Evolutionary conservation across 1,284 basidiomycete species (phyloP).

Genomic region (Leccinum pallidistipes): DNA sequence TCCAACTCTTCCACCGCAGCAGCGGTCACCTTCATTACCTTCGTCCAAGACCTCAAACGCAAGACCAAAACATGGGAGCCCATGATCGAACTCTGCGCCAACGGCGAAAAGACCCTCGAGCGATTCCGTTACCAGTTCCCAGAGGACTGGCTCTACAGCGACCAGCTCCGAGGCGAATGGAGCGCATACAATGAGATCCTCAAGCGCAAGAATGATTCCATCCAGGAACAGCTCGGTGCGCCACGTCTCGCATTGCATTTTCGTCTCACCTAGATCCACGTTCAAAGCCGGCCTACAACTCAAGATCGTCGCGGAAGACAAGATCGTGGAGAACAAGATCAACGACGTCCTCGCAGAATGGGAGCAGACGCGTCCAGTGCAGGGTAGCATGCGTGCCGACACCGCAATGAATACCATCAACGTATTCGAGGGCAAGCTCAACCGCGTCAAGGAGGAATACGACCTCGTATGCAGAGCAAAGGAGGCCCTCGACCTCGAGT

Average conservation of each 20-base stretch:
- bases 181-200: constrained; percentile 97
- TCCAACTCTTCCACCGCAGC: constrained; percentile 88
- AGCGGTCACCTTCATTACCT: constrained; percentile 98
- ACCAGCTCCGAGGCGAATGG: constrained; percentile 97
- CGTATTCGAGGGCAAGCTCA: constrained; percentile 90
- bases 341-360: constrained; percentile 89
- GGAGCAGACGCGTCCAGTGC: constrained; percentile 94
- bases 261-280: constrained; percentile 3
- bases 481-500: constrained; percentile 93
- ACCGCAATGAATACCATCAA: constrained; percentile 95
- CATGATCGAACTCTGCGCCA: constrained; percentile 91
- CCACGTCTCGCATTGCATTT: constrained; percentile 19
- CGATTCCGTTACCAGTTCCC: constrained; percentile 97
- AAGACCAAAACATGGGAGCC: constrained; percentile 98
- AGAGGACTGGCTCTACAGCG: constrained; percentile 97
- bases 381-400: constrained; percentile 94
- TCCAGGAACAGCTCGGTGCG: constrained; percentile 92
- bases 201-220: constrained; percentile 96
- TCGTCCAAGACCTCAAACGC: constrained; percentile 97
- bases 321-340: constrained; percentile 94
- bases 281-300: constrained; percentile 86
- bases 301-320: constrained; percentile 99
- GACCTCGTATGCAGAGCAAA: constrained; percentile 94
- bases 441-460: constrained; percentile 89
- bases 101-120: constrained; percentile 96